Conservation (phyloP, 345 rosid genomes). For the Raphanus sativus region DNA sequence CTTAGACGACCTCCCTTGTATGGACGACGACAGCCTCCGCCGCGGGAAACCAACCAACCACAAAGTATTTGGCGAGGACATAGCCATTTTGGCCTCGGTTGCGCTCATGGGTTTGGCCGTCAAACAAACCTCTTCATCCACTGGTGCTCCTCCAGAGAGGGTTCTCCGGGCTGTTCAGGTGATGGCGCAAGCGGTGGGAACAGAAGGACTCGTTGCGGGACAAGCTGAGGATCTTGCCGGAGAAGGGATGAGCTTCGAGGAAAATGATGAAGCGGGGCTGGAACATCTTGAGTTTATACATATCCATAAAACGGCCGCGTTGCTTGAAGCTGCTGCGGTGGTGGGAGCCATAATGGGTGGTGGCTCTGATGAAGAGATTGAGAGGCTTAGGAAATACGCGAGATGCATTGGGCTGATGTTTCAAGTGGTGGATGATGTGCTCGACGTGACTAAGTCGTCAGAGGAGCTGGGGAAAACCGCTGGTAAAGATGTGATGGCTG, state of each 20-base stretch:
- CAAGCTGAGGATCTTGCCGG: conserved; percentile 62
- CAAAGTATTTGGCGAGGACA: conserved; percentile 62
- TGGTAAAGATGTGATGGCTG: conserved; percentile 64
- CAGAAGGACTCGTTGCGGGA: conserved; percentile 69
- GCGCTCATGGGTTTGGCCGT: conserved; percentile 63
- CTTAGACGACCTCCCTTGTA: conserved; percentile 74
- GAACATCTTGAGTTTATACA: conserved; percentile 65
- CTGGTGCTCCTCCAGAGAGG: conserved; percentile 40
- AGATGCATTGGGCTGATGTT: conserved; percentile 60
- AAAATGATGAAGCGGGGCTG: conserved; percentile 38
- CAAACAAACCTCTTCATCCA: conserved; percentile 31
- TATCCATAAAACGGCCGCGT: conserved; percentile 60
- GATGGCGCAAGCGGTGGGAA: conserved; percentile 52
- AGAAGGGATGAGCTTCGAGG: conserved; percentile 36
- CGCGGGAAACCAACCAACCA: conserved; percentile 85
- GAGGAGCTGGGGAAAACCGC: conserved; percentile 72
- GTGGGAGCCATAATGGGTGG: conserved; percentile 65
- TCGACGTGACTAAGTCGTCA: conserved; percentile 70
- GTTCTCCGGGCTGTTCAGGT: conserved; percentile 53
- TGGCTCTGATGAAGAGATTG: conserved; percentile 53
- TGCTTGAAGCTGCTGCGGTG: conserved; percentile 59
- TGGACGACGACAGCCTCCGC: conserved; percentile 77
- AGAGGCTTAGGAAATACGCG: conserved; percentile 59
- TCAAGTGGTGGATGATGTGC: conserved; percentile 82
- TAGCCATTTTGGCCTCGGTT: conserved; percentile 59